phyloP scores from a whole-genome alignment of 176 grass and related monocot genomes.

The Thalia dealbata region DNA sequence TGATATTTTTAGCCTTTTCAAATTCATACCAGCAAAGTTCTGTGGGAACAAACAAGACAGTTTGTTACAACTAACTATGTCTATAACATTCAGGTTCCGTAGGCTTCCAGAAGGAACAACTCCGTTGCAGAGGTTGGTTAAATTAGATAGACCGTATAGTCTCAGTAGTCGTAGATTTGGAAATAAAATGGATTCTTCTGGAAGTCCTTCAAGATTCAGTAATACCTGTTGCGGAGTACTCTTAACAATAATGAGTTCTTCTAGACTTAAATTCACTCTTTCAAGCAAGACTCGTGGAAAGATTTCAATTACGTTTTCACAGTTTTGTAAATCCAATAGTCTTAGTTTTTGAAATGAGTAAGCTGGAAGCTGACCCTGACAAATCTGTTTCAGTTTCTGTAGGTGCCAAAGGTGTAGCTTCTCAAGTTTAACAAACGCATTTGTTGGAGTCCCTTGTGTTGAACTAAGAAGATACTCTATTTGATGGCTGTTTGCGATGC shows the following conservation, averaged over 20 bases:
- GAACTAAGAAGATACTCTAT: slow-evolving; percentile 10
- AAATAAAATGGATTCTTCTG: neutral
- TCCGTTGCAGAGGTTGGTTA: slow-evolving; percentile 16
- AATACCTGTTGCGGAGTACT: neutral
- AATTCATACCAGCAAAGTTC: neutral
- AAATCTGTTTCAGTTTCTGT: slow-evolving; percentile 2
- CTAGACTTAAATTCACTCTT: slow-evolving; percentile 9
- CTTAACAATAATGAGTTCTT: neutral
- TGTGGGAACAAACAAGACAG: neutral
- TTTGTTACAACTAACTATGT: neutral
- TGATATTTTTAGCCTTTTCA: slow-evolving; percentile 6
- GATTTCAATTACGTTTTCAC: slow-evolving; percentile 1
- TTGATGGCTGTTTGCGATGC: slow-evolving; percentile 5
- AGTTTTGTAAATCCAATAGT: slow-evolving; percentile 5
- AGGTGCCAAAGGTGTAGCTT: slow-evolving; percentile 10
- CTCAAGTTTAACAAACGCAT: slow-evolving; percentile 14
- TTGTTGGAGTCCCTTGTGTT: neutral
- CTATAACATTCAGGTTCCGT: neutral
- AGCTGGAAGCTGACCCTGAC: neutral
- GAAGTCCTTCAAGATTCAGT: slow-evolving; percentile 5
- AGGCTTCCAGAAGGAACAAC: neutral
- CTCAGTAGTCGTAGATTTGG: neutral
- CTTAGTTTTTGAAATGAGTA: slow-evolving; percentile 11
- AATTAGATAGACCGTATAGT: neutral
- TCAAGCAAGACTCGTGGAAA: slow-evolving; percentile 16